Evolutionary conservation across 2,329 filamentous ascomycete genomes (phyloP), one percentile per base, ranked within the genome.

Genomic region (Escovopsis sp.): DNA sequence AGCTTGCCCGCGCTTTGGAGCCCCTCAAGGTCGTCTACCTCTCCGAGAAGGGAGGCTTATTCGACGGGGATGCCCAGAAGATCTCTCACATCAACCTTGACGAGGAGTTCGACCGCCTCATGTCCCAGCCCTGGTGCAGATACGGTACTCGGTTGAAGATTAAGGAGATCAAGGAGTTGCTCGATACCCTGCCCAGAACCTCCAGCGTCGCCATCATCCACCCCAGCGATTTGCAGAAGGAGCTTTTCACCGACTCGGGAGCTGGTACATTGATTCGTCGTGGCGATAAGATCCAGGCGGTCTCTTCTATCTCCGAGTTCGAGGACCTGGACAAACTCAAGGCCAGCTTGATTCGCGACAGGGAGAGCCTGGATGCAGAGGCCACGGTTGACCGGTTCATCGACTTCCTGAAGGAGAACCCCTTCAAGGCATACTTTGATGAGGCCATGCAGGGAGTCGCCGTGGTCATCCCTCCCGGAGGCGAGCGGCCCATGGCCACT

Each of bases 191-290:
- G n/a, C 91, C 91, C 40, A 81, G 85, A 53, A 89, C 84, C 43
- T 95, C 89, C 14, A 94, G 85, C 53, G 89, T 98, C 39, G 91
- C 91, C 47, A 96, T 98, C 55, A 98, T 96, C 52, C 88, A 96
- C 64, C 89, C 91, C 2, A 87, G 84, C 49, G 88, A 94, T 60
- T 72, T 98, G 35, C 88, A 96, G 65, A 94, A 93, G 66, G 91
- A 98, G 62, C 69, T 96, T 5, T 95, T 96, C 64, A 96, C 89
- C 13, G 87, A 96, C 63, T 91, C 86, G 9, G 89, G 91, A 50
- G 89, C 88, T 39, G 89, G 91, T 45, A 96, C 89, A 30, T 68
- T 96, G 46, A 94, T 96, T 55, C 79, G 88, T 51, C 77, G 89
- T 34, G 91, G 91, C 43, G 89, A 89, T 62, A 94, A 93, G 68